phyloP scores from a whole-genome alignment of 208 protist species.

The Polymyxa betae region DNA sequence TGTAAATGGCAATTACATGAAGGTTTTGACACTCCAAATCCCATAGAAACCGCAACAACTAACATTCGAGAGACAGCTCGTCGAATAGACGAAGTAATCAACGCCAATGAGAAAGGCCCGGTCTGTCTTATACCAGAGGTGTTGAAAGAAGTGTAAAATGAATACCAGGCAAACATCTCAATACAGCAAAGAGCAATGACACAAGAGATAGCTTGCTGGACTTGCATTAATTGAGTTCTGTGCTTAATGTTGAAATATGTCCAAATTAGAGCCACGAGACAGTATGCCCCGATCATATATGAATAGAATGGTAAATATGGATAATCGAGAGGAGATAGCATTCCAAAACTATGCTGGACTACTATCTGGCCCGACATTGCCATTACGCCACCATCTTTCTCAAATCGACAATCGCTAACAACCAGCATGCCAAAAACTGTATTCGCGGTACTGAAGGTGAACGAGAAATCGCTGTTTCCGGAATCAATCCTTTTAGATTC shows the following conservation, averaged over 20 bases:
- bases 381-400: neutral
- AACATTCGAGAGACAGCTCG: slow-evolving; percentile 54
- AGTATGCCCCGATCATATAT: neutral
- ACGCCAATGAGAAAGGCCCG: neutral
- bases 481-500: neutral
- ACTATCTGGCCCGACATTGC: neutral
- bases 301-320: slow-evolving; percentile 16
- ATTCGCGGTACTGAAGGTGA: neutral
- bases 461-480: neutral
- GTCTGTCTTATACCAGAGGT: neutral
- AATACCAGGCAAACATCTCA: slow-evolving; percentile 21
- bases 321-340: slow-evolving; percentile 27
- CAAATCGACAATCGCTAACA: neutral
- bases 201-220: slow-evolving; percentile 6
- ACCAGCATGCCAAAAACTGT: neutral
- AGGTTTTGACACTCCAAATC: slow-evolving; percentile 39
- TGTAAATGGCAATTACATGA: neutral
- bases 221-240: slow-evolving; percentile 23
- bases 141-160: slow-evolving; percentile 40
- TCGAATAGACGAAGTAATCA: slow-evolving; percentile 6
- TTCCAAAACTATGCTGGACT: neutral
- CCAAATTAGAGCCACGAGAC: neutral
- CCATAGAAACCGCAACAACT: slow-evolving; percentile 44
- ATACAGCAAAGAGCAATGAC: slow-evolving; percentile 45
- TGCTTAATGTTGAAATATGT: neutral